Evolutionary conservation across 2,329 filamentous ascomycete species (phyloP).

Genomic region (Ophiostoma australiae): DNA sequence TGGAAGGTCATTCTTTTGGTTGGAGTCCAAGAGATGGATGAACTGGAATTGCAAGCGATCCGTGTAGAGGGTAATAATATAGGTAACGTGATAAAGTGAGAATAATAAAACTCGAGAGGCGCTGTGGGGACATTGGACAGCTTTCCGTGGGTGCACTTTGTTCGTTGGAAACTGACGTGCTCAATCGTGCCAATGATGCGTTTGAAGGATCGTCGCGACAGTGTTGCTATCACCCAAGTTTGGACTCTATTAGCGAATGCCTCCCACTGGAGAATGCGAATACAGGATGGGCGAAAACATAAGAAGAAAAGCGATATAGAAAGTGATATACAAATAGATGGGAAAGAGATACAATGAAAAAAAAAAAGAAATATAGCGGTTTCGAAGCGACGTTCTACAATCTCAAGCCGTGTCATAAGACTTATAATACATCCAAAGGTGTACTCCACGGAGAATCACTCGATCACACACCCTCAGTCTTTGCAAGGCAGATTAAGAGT

Average conservation of each 20-base stretch:
- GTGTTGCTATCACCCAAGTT: neutral
- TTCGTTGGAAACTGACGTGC: neutral
- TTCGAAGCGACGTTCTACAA: no score
- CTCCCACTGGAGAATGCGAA: neutral
- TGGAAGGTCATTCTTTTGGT: neutral
- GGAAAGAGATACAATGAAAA: neutral
- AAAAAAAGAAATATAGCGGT: no score
- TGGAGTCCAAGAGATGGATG: neutral
- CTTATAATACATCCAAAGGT: neutral
- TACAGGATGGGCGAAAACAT: neutral
- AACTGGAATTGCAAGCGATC: neutral
- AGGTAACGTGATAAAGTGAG: no score
- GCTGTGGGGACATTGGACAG: no score
- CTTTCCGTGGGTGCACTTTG: neutral
- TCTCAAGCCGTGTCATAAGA: neutral
- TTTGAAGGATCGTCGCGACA: neutral
- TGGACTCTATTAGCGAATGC: neutral
- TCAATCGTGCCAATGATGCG: conserved; percentile 8
- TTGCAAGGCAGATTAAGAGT: neutral
- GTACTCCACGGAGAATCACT: neutral
- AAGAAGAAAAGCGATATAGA: no score
- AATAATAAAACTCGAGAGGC: no score
- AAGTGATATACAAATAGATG: no score
- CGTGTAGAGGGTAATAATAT: neutral
- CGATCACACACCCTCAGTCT: neutral